A percentile compares a stretch with the other conserved stretches of the same genome.
phyloP scores from a whole-genome alignment of 2,329 filamentous ascomycete genomes.

The Hypoxylon sp. region DNA sequence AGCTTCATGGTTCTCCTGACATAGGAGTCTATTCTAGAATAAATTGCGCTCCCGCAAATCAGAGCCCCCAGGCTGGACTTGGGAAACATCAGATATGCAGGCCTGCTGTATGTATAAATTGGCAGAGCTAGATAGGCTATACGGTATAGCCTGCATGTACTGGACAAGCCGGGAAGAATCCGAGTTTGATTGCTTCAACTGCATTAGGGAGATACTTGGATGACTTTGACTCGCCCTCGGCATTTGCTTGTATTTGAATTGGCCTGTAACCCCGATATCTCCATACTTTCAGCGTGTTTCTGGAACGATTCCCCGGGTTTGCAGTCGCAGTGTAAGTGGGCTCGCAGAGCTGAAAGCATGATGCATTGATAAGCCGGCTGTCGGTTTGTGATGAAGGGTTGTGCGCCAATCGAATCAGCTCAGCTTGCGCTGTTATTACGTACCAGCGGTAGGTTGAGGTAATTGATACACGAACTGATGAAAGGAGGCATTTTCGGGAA shows the following conservation, averaged over 20 bases:
- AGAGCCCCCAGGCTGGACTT: slow-evolving; percentile 5
- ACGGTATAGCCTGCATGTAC: neutral
- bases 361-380: slow-evolving; percentile 34
- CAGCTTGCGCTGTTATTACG: slow-evolving; percentile 4
- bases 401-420: slow-evolving; percentile 9
- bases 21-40: neutral
- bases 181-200: neutral
- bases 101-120: neutral
- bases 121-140: neutral
- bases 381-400: slow-evolving; percentile 25
- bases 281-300: slow-evolving; percentile 1
- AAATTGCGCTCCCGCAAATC: neutral
- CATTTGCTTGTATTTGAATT: slow-evolving; percentile 10
- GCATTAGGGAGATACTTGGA: slow-evolving; percentile 1
- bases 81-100: slow-evolving; percentile 5
- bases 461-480: slow-evolving; percentile 11
- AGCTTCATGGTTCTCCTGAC: neutral
- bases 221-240: neutral
- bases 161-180: slow-evolving; percentile 6
- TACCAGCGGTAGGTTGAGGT: slow-evolving; percentile 5
- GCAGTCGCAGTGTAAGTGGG: slow-evolving; percentile 6
- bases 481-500: slow-evolving; percentile 9
- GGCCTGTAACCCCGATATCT: slow-evolving; percentile 4
- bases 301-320: slow-evolving; percentile 1
- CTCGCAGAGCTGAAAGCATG: slow-evolving; percentile 10